Percentiles rank a stretch among this genome's conserved stretches.
These are phyloP conservation scores for Solanum chiquidenum DNA, from an alignment of 257 asterid genomes.

Conservation along the genomic window DNA sequence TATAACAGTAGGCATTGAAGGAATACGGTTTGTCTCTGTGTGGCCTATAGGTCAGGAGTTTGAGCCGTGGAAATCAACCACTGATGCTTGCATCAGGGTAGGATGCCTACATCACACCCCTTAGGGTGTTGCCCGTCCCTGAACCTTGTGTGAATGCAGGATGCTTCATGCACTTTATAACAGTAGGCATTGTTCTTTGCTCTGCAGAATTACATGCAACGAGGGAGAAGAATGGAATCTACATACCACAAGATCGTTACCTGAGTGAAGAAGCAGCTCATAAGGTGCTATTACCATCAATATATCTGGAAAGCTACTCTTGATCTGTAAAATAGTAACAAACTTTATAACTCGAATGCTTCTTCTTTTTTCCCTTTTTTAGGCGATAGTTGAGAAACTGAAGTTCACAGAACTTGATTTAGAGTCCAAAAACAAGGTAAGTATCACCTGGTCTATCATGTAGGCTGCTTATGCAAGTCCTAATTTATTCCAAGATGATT, in stretches of 20 bases:
- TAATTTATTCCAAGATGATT: not conserved
- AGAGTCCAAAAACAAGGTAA: constrained; percentile 13
- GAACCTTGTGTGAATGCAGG: not conserved
- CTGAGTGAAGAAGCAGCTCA: constrained; percentile 25
- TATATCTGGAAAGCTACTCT: not conserved
- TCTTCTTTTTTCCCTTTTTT: not conserved
- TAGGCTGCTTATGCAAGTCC: not conserved
- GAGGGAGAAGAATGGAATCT: constrained; percentile 24
- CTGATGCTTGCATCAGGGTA: not conserved
- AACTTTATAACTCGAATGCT: not conserved
- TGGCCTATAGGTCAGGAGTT: not conserved
- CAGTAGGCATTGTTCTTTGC: not conserved
- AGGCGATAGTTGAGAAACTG: constrained; percentile 17
- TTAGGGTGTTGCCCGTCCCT: not conserved
- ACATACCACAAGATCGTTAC: constrained; percentile 18
- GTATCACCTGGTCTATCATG: not conserved
- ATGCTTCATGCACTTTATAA: not conserved
- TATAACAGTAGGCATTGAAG: not conserved
- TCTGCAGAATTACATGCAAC: constrained; percentile 27
- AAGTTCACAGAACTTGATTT: constrained; percentile 17
- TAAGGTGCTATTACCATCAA: constrained; percentile 17
- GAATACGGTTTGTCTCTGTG: not conserved
- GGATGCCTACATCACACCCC: not conserved
- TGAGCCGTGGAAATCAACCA: not conserved
- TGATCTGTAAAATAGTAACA: not conserved